Conservation (phyloP, 2,329 filamentous ascomycete genomes). For the Blumeria graminis region DNA sequence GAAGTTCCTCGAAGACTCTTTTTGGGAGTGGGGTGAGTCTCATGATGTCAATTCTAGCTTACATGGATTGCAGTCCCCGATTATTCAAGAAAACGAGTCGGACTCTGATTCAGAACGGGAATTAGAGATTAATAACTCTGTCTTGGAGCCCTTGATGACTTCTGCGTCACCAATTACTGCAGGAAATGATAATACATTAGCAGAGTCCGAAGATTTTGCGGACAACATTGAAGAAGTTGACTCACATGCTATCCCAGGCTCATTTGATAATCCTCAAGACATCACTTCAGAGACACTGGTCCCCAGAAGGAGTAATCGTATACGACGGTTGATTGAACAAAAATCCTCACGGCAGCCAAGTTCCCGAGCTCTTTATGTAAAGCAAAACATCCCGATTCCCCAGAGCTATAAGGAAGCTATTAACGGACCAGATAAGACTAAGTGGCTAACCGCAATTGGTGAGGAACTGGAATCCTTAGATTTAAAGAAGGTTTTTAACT, state of each 20-base stretch:
- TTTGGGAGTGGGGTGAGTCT: not conserved
- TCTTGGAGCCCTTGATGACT: too few relatives aligned
- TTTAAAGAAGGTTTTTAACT: not conserved
- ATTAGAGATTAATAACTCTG: not conserved
- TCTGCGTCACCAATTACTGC: not conserved
- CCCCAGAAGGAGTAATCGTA: not conserved
- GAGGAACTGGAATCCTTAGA: not conserved
- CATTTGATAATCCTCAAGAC: not conserved
- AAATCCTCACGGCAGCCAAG: not conserved
- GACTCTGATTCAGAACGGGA: not conserved
- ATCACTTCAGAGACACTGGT: not conserved
- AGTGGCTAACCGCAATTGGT: not conserved
- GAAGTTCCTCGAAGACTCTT: not conserved
- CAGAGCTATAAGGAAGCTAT: not conserved
- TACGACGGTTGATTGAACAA: not conserved
- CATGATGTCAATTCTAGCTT: not conserved
- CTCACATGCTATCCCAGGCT: too few relatives aligned
- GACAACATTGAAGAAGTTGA: not conserved
- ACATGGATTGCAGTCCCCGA: not conserved
- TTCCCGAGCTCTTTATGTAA: not conserved
- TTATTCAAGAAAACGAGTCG: not conserved
- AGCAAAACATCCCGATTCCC: not conserved
- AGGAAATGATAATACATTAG: not conserved
- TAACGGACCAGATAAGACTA: not conserved
- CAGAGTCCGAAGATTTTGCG: not conserved